Evolutionary conservation across 2,329 filamentous ascomycete species (phyloP).

Genomic region (Coniella vitis): DNA sequence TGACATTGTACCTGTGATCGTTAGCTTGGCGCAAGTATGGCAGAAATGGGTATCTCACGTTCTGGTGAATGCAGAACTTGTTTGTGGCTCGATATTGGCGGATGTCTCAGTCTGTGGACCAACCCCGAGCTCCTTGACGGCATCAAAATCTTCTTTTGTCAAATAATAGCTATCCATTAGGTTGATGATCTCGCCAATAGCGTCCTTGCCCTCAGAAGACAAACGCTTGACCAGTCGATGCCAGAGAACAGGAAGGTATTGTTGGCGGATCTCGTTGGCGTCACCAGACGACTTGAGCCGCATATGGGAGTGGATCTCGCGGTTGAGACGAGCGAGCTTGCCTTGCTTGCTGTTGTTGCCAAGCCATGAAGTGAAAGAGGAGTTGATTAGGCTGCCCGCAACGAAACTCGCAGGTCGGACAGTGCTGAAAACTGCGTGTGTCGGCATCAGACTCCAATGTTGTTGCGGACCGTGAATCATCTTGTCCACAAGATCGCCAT

Average conservation of each 20-base stretch:
- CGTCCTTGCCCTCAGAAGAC: slow-evolving; percentile 72
- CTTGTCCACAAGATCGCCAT: slow-evolving; percentile 89
- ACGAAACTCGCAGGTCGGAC: slow-evolving; percentile 85
- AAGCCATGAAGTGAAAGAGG: slow-evolving; percentile 83
- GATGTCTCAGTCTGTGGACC: slow-evolving; percentile 72
- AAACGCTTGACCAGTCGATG: slow-evolving; percentile 68
- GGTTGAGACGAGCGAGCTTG: slow-evolving; percentile 72
- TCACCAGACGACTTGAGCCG: slow-evolving; percentile 84
- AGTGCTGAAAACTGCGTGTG: slow-evolving; percentile 91
- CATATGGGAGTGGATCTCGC: slow-evolving; percentile 97
- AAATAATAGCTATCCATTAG: slow-evolving; percentile 97
- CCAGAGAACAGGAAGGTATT: slow-evolving; percentile 89
- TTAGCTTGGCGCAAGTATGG: slow-evolving; percentile 15
- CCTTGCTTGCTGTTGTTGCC: slow-evolving; percentile 88
- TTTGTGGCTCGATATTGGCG: slow-evolving; percentile 74
- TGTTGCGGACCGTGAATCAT: slow-evolving; percentile 99
- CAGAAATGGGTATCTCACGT: slow-evolving; percentile 50
- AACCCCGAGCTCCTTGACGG: slow-evolving; percentile 83
- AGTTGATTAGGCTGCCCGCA: slow-evolving; percentile 67
- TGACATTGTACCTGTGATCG: slow-evolving; percentile 66
- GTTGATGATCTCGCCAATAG: slow-evolving; percentile 76
- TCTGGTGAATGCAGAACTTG: slow-evolving; percentile 85
- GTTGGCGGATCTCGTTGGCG: slow-evolving; percentile 86
- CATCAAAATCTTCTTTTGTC: slow-evolving; percentile 91
- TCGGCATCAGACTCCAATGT: slow-evolving; percentile 97